phyloP scores from a whole-genome alignment of 345 rosid genomes.

The Populus euphratica region DNA sequence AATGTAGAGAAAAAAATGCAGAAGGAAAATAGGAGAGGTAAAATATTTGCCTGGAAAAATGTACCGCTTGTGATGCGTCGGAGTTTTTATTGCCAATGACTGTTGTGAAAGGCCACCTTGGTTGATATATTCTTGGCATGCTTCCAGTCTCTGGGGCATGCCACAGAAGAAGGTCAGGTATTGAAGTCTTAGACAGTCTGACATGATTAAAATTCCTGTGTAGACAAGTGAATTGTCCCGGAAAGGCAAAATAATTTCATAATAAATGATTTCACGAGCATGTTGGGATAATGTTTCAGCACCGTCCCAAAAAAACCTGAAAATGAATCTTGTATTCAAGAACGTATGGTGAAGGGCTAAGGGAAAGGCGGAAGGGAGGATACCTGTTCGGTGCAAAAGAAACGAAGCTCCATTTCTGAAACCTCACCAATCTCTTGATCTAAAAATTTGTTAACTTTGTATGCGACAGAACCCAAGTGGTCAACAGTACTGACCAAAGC shows the following conservation, averaged over 20 bases:
- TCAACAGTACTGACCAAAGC: conserved; percentile 78
- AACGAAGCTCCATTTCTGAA: conserved; percentile 45
- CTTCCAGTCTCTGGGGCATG: conserved; percentile 40
- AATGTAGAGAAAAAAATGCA: neutral
- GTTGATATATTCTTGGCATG: conserved; percentile 50
- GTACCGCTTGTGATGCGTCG: conserved; percentile 59
- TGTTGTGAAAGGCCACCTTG: conserved; percentile 53
- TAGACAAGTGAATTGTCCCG: neutral
- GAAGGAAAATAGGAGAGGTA: neutral
- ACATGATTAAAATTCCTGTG: neutral
- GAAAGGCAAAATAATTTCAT: neutral
- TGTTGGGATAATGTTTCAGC: neutral
- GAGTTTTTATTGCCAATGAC: conserved; percentile 37
- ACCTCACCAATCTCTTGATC: conserved; percentile 48
- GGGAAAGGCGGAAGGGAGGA: neutral
- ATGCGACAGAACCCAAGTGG: conserved; percentile 83
- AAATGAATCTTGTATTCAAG: neutral
- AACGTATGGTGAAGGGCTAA: neutral
- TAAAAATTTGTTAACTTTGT: conserved; percentile 49
- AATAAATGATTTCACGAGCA: conserved; percentile 7
- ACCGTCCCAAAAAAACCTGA: neutral
- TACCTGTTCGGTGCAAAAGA: conserved; percentile 69
- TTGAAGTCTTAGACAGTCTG: conserved; percentile 2
- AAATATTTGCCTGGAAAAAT: conserved; percentile 57
- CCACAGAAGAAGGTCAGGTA: conserved; percentile 5